Evolutionary conservation across 2,329 filamentous ascomycete genomes (phyloP).

Genomic region (Xylaria sp.): DNA sequence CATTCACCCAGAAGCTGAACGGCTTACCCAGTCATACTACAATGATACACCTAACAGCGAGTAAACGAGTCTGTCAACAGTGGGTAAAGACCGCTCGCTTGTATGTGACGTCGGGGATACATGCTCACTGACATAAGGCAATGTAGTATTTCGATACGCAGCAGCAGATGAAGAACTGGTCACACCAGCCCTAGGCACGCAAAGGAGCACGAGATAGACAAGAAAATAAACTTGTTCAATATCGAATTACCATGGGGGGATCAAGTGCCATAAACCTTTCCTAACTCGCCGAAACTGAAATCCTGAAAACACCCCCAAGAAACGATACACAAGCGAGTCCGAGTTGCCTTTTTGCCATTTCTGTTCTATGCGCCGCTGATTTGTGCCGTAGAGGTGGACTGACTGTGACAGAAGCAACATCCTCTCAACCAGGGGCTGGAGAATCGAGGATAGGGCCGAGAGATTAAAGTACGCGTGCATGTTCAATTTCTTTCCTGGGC

Average conservation of each 20-base stretch:
- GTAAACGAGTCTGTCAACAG: neutral
- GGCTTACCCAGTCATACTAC: neutral
- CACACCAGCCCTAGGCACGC: neutral
- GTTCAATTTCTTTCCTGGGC: slow-evolving; percentile 33
- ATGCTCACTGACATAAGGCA: neutral
- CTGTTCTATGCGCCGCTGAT: slow-evolving; percentile 38
- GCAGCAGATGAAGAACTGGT: neutral
- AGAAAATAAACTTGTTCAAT: slow-evolving; percentile 10
- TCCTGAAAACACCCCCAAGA: slow-evolving; percentile 29
- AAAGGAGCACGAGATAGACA: neutral
- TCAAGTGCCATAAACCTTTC: slow-evolving; percentile 28
- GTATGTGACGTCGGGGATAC: neutral
- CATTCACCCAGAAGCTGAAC: neutral
- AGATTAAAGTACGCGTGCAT: slow-evolving; percentile 19
- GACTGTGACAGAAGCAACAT: slow-evolving; percentile 38
- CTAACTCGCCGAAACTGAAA: slow-evolving; percentile 32
- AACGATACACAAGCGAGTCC: slow-evolving; percentile 29
- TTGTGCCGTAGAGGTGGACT: slow-evolving; percentile 37
- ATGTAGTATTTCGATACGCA: neutral
- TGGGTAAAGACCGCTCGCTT: too few species aligned
- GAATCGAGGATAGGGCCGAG: slow-evolving; percentile 23
- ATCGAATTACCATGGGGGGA: slow-evolving; percentile 29
- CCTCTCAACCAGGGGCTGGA: slow-evolving; percentile 2
- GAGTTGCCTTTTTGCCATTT: slow-evolving; percentile 37
- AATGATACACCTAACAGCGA: neutral